These are phyloP conservation scores for Apiotrichum brassicae DNA, from an alignment of 1,284 basidiomycete species.

Conservation along the genomic window DNA sequence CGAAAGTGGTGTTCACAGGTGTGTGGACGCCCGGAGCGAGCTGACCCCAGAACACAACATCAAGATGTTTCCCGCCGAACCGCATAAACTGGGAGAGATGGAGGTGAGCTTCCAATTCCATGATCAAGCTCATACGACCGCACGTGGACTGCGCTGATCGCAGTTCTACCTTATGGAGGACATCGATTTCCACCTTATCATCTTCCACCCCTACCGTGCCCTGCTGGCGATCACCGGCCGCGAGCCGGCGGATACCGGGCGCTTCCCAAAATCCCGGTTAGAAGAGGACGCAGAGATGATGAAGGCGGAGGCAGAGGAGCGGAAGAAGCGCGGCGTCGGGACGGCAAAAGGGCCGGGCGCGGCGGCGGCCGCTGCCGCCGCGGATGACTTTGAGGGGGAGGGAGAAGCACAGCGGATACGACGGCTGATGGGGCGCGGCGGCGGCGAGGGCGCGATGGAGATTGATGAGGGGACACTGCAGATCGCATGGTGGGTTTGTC, in stretches of 20 bases:
- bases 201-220: constrained; percentile 92
- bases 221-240: constrained; percentile 66
- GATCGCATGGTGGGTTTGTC: constrained; percentile 48
- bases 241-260: constrained; percentile 44
- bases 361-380: constrained; percentile 5
- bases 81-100: constrained; percentile 93
- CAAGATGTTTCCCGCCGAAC: constrained; percentile 73
- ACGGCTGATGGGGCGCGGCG: constrained; percentile 41
- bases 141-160: neutral
- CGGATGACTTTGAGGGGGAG: constrained; percentile 23
- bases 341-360: constrained; percentile 7
- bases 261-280: constrained; percentile 28
- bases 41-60: constrained; percentile 55
- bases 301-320: constrained; percentile 20
- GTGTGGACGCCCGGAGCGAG: constrained; percentile 34
- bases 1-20: constrained; percentile 71
- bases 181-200: constrained; percentile 85
- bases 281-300: constrained; percentile 41
- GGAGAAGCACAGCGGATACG: constrained; percentile 33
- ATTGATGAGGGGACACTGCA: constrained; percentile 50
- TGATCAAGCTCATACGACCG: no score
- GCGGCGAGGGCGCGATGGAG: constrained; percentile 45
- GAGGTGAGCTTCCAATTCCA: constrained; percentile 51
- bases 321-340: constrained; percentile 30
- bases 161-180: constrained; percentile 90